Evolutionary conservation across 2,329 filamentous ascomycete species (phyloP).

Genomic region (Aspergillus chevalieri): DNA sequence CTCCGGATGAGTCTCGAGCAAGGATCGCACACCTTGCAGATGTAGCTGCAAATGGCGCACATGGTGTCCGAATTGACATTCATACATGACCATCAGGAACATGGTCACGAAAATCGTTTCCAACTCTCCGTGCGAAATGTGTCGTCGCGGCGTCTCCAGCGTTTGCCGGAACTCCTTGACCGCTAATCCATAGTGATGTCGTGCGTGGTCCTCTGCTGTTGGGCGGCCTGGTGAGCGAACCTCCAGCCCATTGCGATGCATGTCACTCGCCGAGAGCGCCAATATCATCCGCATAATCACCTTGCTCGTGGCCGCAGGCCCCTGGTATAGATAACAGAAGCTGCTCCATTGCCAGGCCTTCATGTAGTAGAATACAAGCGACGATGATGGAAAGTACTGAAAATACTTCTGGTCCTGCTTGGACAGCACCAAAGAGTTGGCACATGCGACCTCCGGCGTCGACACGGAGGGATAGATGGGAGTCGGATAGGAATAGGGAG

Average conservation of each 20-base stretch:
- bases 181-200: slow-evolving; percentile 30
- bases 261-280: slow-evolving; percentile 31
- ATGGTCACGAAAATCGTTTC: slow-evolving; percentile 32
- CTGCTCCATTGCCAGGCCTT: slow-evolving; percentile 35
- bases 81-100: slow-evolving; percentile 32
- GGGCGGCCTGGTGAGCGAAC: slow-evolving; percentile 20
- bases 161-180: slow-evolving; percentile 33
- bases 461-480: slow-evolving; percentile 22
- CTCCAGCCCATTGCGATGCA: slow-evolving; percentile 27
- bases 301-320: slow-evolving; percentile 28
- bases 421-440: slow-evolving; percentile 30
- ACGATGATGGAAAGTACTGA: slow-evolving; percentile 29
- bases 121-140: slow-evolving; percentile 23
- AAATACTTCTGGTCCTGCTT: slow-evolving; percentile 31
- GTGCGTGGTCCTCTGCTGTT: slow-evolving; percentile 25
- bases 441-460: slow-evolving; percentile 16
- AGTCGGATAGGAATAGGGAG: slow-evolving; percentile 12
- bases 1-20: slow-evolving; percentile 29
- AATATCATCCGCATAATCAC: slow-evolving; percentile 38
- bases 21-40: slow-evolving; percentile 30
- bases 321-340: slow-evolving; percentile 31
- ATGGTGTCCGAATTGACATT: slow-evolving; percentile 33
- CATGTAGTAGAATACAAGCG: slow-evolving; percentile 30
- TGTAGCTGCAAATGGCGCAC: slow-evolving; percentile 31
- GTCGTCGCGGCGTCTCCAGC: slow-evolving; percentile 22